A percentile compares a stretch with the other conserved stretches of the same genome.
These are phyloP conservation scores for Prunus salicina DNA, from an alignment of 306 rosid genomes.

Conservation along the genomic window DNA sequence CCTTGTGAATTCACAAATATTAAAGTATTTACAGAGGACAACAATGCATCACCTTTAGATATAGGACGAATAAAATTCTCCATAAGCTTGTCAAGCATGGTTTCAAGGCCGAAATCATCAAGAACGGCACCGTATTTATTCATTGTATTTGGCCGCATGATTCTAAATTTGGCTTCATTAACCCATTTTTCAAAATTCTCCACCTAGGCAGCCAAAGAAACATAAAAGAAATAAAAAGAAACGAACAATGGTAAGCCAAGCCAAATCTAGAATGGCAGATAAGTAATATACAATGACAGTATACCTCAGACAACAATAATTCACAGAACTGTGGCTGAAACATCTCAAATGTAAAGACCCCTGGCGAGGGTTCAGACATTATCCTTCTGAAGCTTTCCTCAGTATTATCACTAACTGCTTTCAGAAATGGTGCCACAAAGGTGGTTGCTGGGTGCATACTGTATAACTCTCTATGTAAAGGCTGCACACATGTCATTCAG, in stretches of 20 bases:
- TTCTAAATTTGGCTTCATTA: slow-evolving; percentile 61
- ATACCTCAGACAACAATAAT: slow-evolving; percentile 71
- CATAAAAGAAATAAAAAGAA: slow-evolving; percentile 25
- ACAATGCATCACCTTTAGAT: slow-evolving; percentile 53
- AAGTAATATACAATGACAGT: slow-evolving; percentile 22
- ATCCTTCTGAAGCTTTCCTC: slow-evolving; percentile 68
- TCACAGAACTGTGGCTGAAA: slow-evolving; percentile 80
- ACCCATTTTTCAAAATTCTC: slow-evolving; percentile 91
- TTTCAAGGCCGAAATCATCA: slow-evolving; percentile 84
- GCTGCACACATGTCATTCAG: slow-evolving; percentile 48
- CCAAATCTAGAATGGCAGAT: slow-evolving; percentile 11
- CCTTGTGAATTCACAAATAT: slow-evolving; percentile 16
- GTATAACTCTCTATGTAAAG: slow-evolving; percentile 67
- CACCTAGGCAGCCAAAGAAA: slow-evolving; percentile 60
- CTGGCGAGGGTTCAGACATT: slow-evolving; percentile 57
- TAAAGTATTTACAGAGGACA: slow-evolving; percentile 14
- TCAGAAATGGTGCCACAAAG: slow-evolving; percentile 71
- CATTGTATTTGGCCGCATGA: slow-evolving; percentile 91
- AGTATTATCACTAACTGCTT: slow-evolving; percentile 63
- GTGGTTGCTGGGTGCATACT: slow-evolving; percentile 59
- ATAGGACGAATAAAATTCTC: slow-evolving; percentile 63
- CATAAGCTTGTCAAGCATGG: slow-evolving; percentile 78
- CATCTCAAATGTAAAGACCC: slow-evolving; percentile 74
- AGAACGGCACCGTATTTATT: slow-evolving; percentile 87
- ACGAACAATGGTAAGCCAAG: slow-evolving; percentile 9